Conservation (phyloP, 345 rosid genomes). For the Acer saccharum region DNA sequence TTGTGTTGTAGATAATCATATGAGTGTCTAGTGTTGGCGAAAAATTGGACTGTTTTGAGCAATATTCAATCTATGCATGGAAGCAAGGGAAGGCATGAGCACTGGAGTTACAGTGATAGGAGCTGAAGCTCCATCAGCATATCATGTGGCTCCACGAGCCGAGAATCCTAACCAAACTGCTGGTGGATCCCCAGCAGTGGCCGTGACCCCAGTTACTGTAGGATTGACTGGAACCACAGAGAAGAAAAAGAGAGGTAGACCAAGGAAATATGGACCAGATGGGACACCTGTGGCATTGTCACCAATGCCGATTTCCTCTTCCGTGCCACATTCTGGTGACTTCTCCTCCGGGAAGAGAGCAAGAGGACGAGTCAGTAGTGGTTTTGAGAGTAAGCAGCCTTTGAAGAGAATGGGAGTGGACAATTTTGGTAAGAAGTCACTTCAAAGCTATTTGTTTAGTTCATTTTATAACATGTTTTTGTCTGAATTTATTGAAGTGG, state of each 20-base stretch:
- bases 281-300: slow-evolving; percentile 54
- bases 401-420: slow-evolving; percentile 49
- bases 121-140: slow-evolving; percentile 76
- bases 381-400: slow-evolving; percentile 45
- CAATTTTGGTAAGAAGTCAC: slow-evolving; percentile 46
- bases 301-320: slow-evolving; percentile 57
- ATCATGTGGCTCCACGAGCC: slow-evolving; percentile 62
- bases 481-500: not conserved
- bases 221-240: slow-evolving; percentile 45
- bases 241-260: slow-evolving; percentile 88
- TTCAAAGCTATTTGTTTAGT: not conserved
- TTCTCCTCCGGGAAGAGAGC: slow-evolving; percentile 47
- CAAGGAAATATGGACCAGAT: slow-evolving; percentile 80
- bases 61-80: slow-evolving; percentile 44
- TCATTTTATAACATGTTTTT: not conserved
- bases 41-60: slow-evolving; percentile 14
- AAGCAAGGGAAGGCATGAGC: slow-evolving; percentile 53
- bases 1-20: slow-evolving; percentile 31
- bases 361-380: slow-evolving; percentile 43
- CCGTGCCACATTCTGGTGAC: slow-evolving; percentile 42
- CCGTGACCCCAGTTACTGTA: slow-evolving; percentile 36
- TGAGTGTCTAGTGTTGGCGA: slow-evolving; percentile 18
- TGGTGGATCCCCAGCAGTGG: slow-evolving; percentile 39
- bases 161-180: slow-evolving; percentile 51
- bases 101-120: slow-evolving; percentile 75